Evolutionary conservation across 768 basidiomycete genomes (phyloP).

Genomic region (Termitomyces sp.): DNA sequence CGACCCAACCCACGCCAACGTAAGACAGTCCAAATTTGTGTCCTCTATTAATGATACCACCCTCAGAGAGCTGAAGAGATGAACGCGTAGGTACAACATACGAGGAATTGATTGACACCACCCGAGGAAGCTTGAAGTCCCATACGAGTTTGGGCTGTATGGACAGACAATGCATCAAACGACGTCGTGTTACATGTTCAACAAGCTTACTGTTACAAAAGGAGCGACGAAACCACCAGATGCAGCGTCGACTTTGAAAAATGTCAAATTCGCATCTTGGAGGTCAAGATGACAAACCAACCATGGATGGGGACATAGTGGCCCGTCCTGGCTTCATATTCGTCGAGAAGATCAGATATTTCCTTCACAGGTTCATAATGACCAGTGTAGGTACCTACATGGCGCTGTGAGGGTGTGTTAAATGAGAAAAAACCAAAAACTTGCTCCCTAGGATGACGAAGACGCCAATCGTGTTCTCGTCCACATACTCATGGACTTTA

Average conservation of each 20-base stretch:
- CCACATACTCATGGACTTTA: constrained; percentile 60
- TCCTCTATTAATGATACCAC: constrained; percentile 32
- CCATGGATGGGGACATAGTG: constrained; percentile 67
- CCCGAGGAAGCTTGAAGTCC: constrained; percentile 63
- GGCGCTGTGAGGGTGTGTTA: constrained; percentile 50
- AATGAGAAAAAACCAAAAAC: constrained; percentile 15
- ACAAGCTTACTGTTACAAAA: constrained; percentile 38
- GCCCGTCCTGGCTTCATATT: constrained; percentile 60
- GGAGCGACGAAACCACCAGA: constrained; percentile 68
- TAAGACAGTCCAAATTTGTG: constrained; percentile 62
- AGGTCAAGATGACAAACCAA: constrained; percentile 38
- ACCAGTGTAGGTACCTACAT: constrained; percentile 56
- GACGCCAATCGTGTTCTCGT: constrained; percentile 74
- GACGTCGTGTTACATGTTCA: constrained; percentile 23
- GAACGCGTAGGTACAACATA: constrained; percentile 16
- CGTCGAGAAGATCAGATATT: constrained; percentile 71
- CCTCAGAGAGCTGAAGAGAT: no score
- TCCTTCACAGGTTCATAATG: constrained; percentile 80
- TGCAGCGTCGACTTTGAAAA: constrained; percentile 51
- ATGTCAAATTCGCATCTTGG: constrained; percentile 34
- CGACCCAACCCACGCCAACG: constrained; percentile 64
- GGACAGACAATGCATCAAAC: not conserved
- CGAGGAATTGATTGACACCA: constrained; percentile 59
- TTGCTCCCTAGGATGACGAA: constrained; percentile 48
- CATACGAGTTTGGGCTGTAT: constrained; percentile 51